Percentiles rank a stretch among this genome's conserved stretches.
phyloP scores from a whole-genome alignment of 768 basidiomycete genomes.

The Jaapia argillacea region DNA sequence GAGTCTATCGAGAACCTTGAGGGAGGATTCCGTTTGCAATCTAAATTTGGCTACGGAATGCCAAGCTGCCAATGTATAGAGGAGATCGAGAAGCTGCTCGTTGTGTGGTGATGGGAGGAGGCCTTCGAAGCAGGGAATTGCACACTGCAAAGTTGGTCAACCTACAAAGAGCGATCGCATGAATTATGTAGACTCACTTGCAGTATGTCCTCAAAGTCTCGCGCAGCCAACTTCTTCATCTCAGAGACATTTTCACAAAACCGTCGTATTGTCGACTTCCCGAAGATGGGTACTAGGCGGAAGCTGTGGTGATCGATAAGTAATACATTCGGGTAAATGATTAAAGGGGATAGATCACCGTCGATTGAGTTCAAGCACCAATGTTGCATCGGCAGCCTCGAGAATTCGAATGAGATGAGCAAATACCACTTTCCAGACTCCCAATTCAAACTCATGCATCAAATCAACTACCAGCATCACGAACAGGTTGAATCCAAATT shows the following conservation, averaged over 20 bases:
- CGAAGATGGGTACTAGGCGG: conserved; percentile 19
- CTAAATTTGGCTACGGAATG: conserved; percentile 18
- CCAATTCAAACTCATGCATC: conserved; percentile 25
- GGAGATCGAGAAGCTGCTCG: conserved; percentile 9
- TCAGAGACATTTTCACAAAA: conserved; percentile 14
- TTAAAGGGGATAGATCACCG: too few species aligned
- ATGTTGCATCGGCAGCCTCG: conserved; percentile 1
- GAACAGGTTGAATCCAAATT: conserved; percentile 17
- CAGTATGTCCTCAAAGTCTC: not conserved
- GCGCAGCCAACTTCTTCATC: conserved; percentile 10
- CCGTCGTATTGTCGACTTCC: conserved; percentile 12
- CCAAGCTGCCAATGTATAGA: conserved; percentile 15
- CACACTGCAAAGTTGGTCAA: conserved; percentile 13
- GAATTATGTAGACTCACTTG: not conserved
- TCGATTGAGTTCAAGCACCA: conserved; percentile 5
- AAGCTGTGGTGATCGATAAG: conserved; percentile 10
- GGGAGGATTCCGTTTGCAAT: conserved; percentile 14
- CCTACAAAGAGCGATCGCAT: too few species aligned
- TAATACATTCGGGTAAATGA: too few species aligned
- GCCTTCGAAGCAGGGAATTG: conserved; percentile 16
- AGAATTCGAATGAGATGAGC: conserved; percentile 18
- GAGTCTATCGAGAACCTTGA: conserved; percentile 2
- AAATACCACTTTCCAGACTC: conserved; percentile 21
- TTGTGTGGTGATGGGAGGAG: conserved; percentile 14
- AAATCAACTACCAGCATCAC: conserved; percentile 19